These are phyloP conservation scores for Ophiocordyceps camponoti-saundersi DNA, from an alignment of 2,329 filamentous ascomycete genomes.

Conservation along the genomic window DNA sequence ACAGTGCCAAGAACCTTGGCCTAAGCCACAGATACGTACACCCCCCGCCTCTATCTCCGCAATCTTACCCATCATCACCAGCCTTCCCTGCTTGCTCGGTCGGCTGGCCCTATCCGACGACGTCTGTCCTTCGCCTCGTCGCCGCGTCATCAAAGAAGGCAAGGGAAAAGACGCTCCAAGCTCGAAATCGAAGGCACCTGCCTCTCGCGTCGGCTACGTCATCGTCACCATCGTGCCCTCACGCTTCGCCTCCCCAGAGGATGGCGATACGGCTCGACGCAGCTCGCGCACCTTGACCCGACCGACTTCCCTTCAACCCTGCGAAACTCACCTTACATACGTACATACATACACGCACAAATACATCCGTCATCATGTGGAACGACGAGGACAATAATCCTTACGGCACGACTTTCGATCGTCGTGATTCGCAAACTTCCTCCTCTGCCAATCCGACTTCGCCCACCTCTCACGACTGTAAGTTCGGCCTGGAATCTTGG, in stretches of 20 bases:
- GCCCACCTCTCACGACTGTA: conserved; percentile 39
- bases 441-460: conserved; percentile 49
- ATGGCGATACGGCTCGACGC: background rate
- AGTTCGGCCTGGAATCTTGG: conserved; percentile 11
- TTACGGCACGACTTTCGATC: conserved; percentile 80
- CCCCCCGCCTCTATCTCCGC: background rate
- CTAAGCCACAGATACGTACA: background rate
- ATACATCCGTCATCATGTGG: conserved; percentile 51
- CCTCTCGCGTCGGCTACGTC: background rate
- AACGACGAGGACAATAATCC: conserved; percentile 98
- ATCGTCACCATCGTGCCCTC: background rate
- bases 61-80: background rate
- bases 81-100: background rate
- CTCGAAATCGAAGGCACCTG: background rate
- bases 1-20: too few species aligned
- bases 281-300: background rate
- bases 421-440: conserved; percentile 62
- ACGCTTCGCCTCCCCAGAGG: background rate
- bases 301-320: background rate
- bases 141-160: background rate
- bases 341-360: background rate
- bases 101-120: background rate
- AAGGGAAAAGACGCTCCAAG: too few species aligned
- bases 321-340: background rate
- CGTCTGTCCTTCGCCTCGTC: background rate